A percentile compares a stretch with the other conserved stretches of the same genome.
Evolutionary conservation across 208 protist genomes (phyloP).

Genomic region (Trypanosoma melophagium): DNA sequence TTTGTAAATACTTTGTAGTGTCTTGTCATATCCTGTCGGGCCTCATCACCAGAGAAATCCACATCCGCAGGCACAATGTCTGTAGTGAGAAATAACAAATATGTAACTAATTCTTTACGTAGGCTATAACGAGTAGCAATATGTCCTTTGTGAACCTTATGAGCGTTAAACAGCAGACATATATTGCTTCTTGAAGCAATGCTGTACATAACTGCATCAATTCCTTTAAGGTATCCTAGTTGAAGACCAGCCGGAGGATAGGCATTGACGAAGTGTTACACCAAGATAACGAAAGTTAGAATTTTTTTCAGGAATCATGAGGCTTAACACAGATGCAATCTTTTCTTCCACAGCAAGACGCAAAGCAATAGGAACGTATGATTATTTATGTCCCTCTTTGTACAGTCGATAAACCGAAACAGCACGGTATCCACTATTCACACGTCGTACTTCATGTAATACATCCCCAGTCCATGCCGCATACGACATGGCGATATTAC

Average conservation of each 20-base stretch:
- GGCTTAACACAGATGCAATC: constrained; percentile 2
- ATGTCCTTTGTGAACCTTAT: background rate
- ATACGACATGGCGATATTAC: constrained; percentile 12
- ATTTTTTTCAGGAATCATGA: background rate
- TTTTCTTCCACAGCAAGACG: background rate
- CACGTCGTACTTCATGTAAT: constrained; percentile 19
- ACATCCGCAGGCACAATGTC: background rate
- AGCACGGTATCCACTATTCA: constrained; percentile 13
- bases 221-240: constrained; percentile 19
- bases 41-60: constrained; percentile 4
- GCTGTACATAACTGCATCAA: constrained; percentile 23
- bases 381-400: constrained; percentile 8
- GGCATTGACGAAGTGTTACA: constrained; percentile 18
- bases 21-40: background rate
- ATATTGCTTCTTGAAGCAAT: constrained; percentile 5
- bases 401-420: constrained; percentile 23
- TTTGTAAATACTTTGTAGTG: constrained; percentile 6
- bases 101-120: background rate
- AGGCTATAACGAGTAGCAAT: background rate
- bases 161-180: constrained; percentile 19
- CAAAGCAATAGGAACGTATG: constrained; percentile 2
- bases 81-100: constrained; percentile 8
- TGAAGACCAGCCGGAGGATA: constrained; percentile 24
- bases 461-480: constrained; percentile 25
- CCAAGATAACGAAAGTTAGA: constrained; percentile 6